A percentile compares a stretch with the other conserved stretches of the same genome.
Conservation (phyloP, 495 filamentous ascomycete species). For the Jackrogersella minutella region DNA sequence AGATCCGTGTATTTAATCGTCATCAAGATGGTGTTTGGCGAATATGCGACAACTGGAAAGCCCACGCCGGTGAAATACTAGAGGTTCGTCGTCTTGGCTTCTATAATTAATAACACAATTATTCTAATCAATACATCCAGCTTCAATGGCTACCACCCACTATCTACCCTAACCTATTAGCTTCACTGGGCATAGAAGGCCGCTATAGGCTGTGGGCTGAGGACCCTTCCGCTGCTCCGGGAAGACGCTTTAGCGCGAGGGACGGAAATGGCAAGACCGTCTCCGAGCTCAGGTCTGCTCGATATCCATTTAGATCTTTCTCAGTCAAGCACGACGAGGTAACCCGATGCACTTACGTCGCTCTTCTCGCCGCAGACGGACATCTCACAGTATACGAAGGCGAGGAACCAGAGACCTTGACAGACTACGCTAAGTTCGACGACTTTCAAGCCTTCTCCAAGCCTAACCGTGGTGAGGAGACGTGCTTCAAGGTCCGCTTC, state of each 20-base stretch:
- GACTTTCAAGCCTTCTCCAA: slow-evolving; percentile 67
- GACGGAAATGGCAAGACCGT: slow-evolving; percentile 48
- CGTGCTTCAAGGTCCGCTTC: slow-evolving; percentile 83
- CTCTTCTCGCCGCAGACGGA: slow-evolving; percentile 82
- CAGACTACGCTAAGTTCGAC: slow-evolving; percentile 77
- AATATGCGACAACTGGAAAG: slow-evolving; percentile 85
- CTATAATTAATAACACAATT: background rate
- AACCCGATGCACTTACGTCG: slow-evolving; percentile 77
- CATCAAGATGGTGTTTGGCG: slow-evolving; percentile 80
- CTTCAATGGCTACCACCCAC: slow-evolving; percentile 77
- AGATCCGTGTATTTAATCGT: slow-evolving; percentile 88
- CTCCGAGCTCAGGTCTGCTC: slow-evolving; percentile 54
- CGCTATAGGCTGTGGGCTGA: slow-evolving; percentile 90
- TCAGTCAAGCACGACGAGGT: slow-evolving; percentile 78
- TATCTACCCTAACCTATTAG: slow-evolving; percentile 64
- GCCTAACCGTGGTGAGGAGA: slow-evolving; percentile 78
- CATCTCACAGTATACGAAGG: slow-evolving; percentile 84
- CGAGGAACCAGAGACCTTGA: slow-evolving; percentile 80
- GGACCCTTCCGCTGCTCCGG: slow-evolving; percentile 76
- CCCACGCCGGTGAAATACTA: slow-evolving; percentile 89
- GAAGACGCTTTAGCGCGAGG: slow-evolving; percentile 73
- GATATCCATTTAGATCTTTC: slow-evolving; percentile 70
- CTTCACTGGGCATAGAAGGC: slow-evolving; percentile 82
- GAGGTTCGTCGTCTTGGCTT: slow-evolving; percentile 65
- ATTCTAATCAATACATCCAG: slow-evolving; percentile 49